Evolutionary conservation across 768 basidiomycete genomes (phyloP).

Genomic region (Trametes cubensis): DNA sequence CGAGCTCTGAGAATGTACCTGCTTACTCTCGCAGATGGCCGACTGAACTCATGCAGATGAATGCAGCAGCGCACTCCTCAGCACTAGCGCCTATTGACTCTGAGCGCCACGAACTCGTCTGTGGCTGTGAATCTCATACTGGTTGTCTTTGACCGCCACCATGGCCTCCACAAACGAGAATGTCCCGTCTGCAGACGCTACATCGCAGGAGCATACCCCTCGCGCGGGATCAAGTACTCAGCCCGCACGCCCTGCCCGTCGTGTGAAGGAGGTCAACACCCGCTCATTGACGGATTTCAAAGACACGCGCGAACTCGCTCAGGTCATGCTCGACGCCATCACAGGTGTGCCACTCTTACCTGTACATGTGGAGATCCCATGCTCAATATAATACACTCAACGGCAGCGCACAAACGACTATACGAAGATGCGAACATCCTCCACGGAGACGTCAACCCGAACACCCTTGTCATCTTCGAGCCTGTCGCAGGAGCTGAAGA

Average conservation of each 20-base stretch:
- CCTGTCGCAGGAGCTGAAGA: background rate
- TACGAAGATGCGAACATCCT: background rate
- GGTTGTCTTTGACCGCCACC: background rate
- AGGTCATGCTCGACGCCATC: background rate
- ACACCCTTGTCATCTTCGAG: background rate
- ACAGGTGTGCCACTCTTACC: background rate
- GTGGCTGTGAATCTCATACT: background rate
- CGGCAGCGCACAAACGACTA: background rate
- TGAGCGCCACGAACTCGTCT: background rate
- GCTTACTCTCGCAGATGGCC: too few relatives aligned
- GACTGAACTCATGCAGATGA: too few relatives aligned
- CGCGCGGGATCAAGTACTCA: too few relatives aligned
- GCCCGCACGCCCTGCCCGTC: background rate
- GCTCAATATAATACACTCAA: background rate
- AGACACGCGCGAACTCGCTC: background rate
- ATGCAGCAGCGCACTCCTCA: too few relatives aligned
- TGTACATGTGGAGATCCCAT: background rate
- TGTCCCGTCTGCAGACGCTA: background rate
- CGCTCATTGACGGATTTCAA: background rate
- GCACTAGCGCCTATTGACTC: too few relatives aligned
- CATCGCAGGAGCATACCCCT: background rate
- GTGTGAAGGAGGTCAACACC: background rate
- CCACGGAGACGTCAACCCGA: conserved; percentile 4
- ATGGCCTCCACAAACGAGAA: background rate
- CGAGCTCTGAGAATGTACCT: too few relatives aligned